Conservation (phyloP, 805 yeast species). For the Myxozyma neglecta region DNA sequence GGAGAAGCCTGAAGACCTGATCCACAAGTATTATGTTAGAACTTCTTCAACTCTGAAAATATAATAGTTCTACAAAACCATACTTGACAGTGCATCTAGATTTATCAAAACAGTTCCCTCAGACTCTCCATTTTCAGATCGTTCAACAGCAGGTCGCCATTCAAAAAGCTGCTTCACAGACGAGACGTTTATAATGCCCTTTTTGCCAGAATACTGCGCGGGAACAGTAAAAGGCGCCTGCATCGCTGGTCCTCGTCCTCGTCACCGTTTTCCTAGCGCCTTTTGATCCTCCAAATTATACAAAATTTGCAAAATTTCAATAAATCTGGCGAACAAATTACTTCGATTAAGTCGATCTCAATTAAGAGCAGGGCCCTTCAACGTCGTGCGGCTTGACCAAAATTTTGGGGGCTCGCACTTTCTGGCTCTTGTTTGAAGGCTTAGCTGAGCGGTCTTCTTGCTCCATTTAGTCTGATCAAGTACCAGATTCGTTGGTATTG, state of each 20-base stretch:
- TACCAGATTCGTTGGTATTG: not conserved
- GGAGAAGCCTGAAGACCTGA: constrained; percentile 40
- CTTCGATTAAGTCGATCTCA: too few relatives aligned
- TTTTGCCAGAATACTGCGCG: constrained; percentile 27
- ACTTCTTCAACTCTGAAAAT: not conserved
- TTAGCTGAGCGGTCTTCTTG: too few relatives aligned
- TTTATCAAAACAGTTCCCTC: constrained; percentile 8
- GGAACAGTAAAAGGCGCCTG: constrained; percentile 29
- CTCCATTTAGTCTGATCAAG: too few relatives aligned
- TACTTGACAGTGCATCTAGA: constrained; percentile 22
- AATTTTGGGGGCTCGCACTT: too few relatives aligned
- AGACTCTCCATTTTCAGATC: constrained; percentile 1
- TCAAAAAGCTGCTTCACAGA: constrained; percentile 15
- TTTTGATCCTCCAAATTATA: not conserved
- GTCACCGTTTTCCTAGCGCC: not conserved
- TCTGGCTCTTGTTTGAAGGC: too few relatives aligned
- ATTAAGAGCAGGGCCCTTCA: too few relatives aligned
- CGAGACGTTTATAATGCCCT: constrained; percentile 25
- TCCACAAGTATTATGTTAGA: not conserved
- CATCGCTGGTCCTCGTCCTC: constrained; percentile 3
- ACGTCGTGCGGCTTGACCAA: too few relatives aligned
- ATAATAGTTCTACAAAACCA: not conserved
- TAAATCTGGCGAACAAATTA: too few relatives aligned
- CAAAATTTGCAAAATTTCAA: not conserved
- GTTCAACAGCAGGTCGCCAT: constrained; percentile 24